Base-by-base conservation (phyloP, 352 stramenopile species). In the Globisporangium cylindrosporum region DNA sequence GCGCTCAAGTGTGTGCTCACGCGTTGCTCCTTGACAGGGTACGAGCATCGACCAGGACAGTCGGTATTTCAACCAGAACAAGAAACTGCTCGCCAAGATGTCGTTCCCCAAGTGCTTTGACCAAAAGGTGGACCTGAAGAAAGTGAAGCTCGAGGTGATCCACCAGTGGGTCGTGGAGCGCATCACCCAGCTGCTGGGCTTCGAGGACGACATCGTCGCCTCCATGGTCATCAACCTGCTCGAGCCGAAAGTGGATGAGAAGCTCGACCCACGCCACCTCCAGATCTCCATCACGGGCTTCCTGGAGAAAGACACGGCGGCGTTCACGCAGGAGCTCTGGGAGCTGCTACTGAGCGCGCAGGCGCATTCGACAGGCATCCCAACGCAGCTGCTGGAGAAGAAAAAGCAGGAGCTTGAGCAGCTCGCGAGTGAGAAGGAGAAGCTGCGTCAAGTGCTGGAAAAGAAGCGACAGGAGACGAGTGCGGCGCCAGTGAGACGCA, bases 171-270 rank as follows among this genome's bases (percentile, higher is more conserved):
- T 97, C 53, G 77, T 82, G 0, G 84, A 97, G 73, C 81, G 87
- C 34, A 81, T 98, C 49, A 97, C 91, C 55, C 68, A 93, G 66
- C 70, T 97, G 29, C 67, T 97, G 62, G 89, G 90, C 62, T 97
- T 97, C 56, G 91, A 98, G 64, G 92, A 98, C 73, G 92, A 98
- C 65, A 97, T 98, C 62, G 87, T 98, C 15, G 80, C 95, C 43
- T 82, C 88, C 32, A 83, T 94, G 70, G 79, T 88, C 38, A 86
- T 91, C 59, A 96, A 96, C 71, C 69, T 96, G 36, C 75, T 96
- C n/a, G 86, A 95, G 71, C 79, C 86, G 1, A 84, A 87, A 55
- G 85, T 89, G 59, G 78, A 88, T 70, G 86, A 91, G 71, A 69
- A 62, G 9, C 70, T 94, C 48, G 88, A 98, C 64, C 91, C 93